A percentile compares a stretch with the other conserved stretches of the same genome.
These are phyloP conservation scores for Talaromyces islandicus DNA, from an alignment of 2,329 filamentous ascomycete species.

Conservation along the genomic window DNA sequence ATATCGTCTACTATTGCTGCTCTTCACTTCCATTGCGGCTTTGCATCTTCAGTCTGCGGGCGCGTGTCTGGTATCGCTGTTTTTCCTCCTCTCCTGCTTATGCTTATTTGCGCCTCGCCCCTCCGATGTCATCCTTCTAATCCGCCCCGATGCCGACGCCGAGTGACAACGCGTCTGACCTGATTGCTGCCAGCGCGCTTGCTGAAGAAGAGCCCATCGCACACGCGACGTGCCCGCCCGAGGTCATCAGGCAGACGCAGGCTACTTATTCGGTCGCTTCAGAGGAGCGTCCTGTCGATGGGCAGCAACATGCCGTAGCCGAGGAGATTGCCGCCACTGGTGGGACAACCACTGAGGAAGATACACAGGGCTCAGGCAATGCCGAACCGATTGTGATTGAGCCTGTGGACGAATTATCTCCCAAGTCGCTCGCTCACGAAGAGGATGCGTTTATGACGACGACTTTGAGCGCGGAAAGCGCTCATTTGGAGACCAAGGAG, in stretches of 20 bases:
- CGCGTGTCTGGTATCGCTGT: not conserved
- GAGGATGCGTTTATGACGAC: constrained; percentile 24
- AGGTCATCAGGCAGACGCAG: constrained; percentile 26
- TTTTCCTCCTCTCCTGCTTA: constrained; percentile 6
- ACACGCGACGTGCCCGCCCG: constrained; percentile 47
- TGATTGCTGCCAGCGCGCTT: constrained; percentile 35
- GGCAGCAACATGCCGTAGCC: constrained; percentile 17
- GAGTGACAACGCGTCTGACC: constrained; percentile 37
- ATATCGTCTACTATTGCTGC: not conserved
- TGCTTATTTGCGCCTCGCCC: constrained; percentile 18
- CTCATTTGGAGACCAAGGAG: constrained; percentile 35
- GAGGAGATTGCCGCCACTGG: constrained; percentile 23
- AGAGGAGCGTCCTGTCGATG: constrained; percentile 17
- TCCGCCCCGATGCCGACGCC: constrained; percentile 47
- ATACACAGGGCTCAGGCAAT: constrained; percentile 16
- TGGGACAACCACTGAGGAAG: not conserved
- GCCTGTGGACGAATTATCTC: constrained; percentile 14
- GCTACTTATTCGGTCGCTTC: constrained; percentile 27
- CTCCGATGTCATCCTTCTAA: constrained; percentile 33
- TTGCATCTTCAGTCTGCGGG: no score
- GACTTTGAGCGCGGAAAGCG: constrained; percentile 27
- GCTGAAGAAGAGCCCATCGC: constrained; percentile 35
- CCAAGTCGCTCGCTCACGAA: constrained; percentile 22
- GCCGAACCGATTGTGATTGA: constrained; percentile 1
- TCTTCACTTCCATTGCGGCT: not conserved